These are phyloP conservation scores for Fusarium cyanostomum DNA, from an alignment of 2,329 filamentous ascomycete genomes.

Conservation along the genomic window DNA sequence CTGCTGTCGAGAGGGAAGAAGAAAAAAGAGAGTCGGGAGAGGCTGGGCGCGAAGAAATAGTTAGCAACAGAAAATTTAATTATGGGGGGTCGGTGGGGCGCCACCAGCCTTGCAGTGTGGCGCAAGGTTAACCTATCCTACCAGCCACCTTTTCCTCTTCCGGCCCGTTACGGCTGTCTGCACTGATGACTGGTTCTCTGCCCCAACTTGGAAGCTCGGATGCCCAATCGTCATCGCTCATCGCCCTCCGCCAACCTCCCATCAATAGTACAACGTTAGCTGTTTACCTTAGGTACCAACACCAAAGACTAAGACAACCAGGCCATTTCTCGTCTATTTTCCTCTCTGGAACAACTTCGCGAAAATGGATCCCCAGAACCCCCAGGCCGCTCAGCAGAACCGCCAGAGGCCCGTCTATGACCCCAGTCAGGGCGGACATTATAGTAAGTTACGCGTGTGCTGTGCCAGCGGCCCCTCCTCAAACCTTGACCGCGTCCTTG, in stretches of 20 bases:
- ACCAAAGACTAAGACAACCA: conserved; percentile 9
- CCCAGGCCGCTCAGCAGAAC: conserved; percentile 63
- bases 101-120: background rate
- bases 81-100: conserved; percentile 17
- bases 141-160: conserved; percentile 2
- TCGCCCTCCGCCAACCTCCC: conserved; percentile 23
- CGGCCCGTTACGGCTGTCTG: background rate
- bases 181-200: background rate
- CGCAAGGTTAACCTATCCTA: background rate
- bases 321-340: background rate
- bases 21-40: conserved; percentile 17
- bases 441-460: conserved; percentile 63
- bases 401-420: conserved; percentile 76
- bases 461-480: background rate
- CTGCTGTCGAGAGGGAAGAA: conserved; percentile 31
- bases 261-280: background rate
- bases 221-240: conserved; percentile 40
- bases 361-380: conserved; percentile 54
- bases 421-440: conserved; percentile 77
- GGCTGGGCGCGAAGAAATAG: conserved; percentile 36
- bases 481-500: conserved; percentile 11
- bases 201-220: conserved; percentile 10
- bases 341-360: conserved; percentile 2
- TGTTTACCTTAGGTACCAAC: conserved; percentile 14
- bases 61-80: conserved; percentile 29